Base-by-base conservation (phyloP, 192 early-diverging fungal species). In the Mortierella alpina region DNA sequence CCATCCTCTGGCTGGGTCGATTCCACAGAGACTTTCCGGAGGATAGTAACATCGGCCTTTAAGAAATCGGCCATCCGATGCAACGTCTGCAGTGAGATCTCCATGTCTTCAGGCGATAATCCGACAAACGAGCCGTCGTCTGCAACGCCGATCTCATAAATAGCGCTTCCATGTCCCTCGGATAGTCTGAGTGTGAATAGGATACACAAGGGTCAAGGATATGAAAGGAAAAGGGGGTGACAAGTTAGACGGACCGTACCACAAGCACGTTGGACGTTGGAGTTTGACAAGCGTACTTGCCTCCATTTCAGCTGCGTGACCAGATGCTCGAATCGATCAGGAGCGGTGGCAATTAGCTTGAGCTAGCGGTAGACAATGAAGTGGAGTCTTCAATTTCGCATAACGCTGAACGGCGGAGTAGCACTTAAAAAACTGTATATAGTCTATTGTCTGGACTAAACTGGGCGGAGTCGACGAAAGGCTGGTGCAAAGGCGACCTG, bases 261-360 rank as follows among this genome's bases (percentile, higher is more conserved):
- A 12, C 17, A 12, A 51, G 50, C 17, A 51, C 11, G 11, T 51
- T n/a, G 11, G 4, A 15, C 50, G 13, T 51, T 51, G 11, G 11
- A 12, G 50, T n/a, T 51, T 51, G 1, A 12, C 50, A 2, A 7
- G 18, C 7, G 14, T 45, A 70, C 67, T 46, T 77, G 70, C 83
- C 96, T 87, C 95, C 96, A 97, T 71, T 96, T 95, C 46, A 98
- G 82, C 86, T 98, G 96, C 8, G 95, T 97, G 7, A 95, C 90
- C 12, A 98, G 84, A 66, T 98, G 96, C 67, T 94, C 90, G 17
- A 96, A 74, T 13, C 96, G 83, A 66, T 91, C 91, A 6, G 86
- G 81, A 4, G 90, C 78, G 7, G 91, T 89, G 46, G 88, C 85
- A n/a, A 93, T 75, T 23, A 95, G 70, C 65, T 92, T 89, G 58